A percentile compares a stretch with the other conserved stretches of the same genome.
Evolutionary conservation across 73 alveolate genomes (phyloP).

Genomic region (Paramecium tetraurelia): DNA sequence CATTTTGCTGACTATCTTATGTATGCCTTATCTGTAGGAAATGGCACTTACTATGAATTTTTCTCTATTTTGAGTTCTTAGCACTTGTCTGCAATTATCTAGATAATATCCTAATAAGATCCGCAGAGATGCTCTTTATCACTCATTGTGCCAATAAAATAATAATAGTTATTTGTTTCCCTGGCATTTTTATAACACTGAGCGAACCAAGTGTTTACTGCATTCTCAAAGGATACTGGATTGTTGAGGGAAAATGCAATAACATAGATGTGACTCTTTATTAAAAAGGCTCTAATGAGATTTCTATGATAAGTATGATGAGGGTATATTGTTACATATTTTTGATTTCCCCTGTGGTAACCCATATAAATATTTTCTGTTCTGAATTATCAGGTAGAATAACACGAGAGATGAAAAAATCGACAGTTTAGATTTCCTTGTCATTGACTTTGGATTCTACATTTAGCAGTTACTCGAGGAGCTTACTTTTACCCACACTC

Average conservation of each 20-base stretch:
- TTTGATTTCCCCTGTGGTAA: constrained; percentile 43
- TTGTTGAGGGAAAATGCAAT: constrained; percentile 41
- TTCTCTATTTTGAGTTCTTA: background rate
- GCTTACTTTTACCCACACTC: constrained; percentile 1
- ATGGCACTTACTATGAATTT: background rate
- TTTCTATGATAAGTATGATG: background rate
- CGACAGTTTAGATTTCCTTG: background rate
- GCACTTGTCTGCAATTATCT: background rate
- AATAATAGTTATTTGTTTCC: background rate
- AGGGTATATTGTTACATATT: background rate
- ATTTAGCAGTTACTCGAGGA: background rate
- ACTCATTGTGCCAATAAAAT: constrained; percentile 38
- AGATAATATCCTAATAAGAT: background rate
- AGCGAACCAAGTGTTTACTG: constrained; percentile 33
- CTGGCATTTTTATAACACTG: background rate
- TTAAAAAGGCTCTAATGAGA: constrained; percentile 10
- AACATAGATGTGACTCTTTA: constrained; percentile 7
- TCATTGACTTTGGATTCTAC: constrained; percentile 39
- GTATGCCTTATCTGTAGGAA: background rate
- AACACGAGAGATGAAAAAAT: background rate
- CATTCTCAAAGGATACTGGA: constrained; percentile 13
- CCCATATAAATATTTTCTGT: constrained; percentile 5
- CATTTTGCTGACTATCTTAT: constrained; percentile 9
- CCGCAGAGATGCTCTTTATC: constrained; percentile 25
- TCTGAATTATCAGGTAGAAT: background rate